Evolutionary conservation across 2,329 filamentous ascomycete species (phyloP), one percentile per base, ranked within the genome.

Genomic region (Penicillium glabrum): DNA sequence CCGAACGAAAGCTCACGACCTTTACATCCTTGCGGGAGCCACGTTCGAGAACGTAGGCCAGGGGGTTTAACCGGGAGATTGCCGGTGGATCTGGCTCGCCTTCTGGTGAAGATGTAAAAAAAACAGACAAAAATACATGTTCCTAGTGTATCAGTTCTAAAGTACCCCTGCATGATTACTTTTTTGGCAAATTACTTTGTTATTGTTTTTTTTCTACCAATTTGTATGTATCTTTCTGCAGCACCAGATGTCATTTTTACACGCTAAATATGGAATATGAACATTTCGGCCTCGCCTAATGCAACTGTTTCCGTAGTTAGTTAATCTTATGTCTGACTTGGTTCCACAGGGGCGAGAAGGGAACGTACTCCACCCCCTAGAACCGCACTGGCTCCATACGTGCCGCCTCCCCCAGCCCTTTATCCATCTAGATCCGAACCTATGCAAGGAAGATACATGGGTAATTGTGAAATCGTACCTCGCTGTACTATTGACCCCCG

Each of bases 401-500:
- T 58, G 51, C 52, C 56, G 55, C 58, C 54, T 60, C 60, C 21
- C 21, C 19, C 54, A 58, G 54, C 57, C 54, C 56, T 60, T 61
- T 50, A 51, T 53, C 19, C 58, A 62, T 66, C 62, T 61, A 61
- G 56, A 65, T 63, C 57, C 57, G 58, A 64, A 60, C 51, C 44
- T 33, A 67, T 66, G 64, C 64, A 67, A 67, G 64, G 64, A 66
- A 66, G 58, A 61, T 61, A 59, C 61, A 58, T 62, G 60, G 53
- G 47, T 46, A 35, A 60, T 62, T 50, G 54, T 56, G 61, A 62
- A 62, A 55, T 64, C 48, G 49, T 35, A 47, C 60, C 44, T 51
- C 35, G 46, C 51, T 39, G 43, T 55, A 47, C 46, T 33, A 59
- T 61, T 60, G 56, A 54, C 39, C 47, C 27, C 21, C 39, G 24